These are phyloP conservation scores for Mortierella antarctica DNA, from an alignment of 192 early-diverging fungal species.

Conservation along the genomic window DNA sequence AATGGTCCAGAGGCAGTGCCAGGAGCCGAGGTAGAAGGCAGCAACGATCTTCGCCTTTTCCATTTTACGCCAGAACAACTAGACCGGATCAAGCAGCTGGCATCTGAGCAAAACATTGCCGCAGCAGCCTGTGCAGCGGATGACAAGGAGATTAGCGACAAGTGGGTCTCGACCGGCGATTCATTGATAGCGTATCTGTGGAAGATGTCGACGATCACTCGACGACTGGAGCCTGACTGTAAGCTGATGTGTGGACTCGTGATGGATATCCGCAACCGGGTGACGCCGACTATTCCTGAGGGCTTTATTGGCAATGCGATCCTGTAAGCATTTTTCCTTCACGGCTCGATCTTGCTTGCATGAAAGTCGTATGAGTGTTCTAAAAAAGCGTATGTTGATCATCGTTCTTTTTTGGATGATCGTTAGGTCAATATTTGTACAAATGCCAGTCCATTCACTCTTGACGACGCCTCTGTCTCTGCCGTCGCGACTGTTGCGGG, in stretches of 20 bases:
- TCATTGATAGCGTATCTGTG: slow-evolving; percentile 47
- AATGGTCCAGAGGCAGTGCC: not conserved
- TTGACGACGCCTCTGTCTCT: slow-evolving; percentile 47
- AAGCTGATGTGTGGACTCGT: slow-evolving; percentile 50
- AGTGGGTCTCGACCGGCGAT: slow-evolving; percentile 53
- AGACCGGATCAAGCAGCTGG: slow-evolving; percentile 44
- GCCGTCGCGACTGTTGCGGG: slow-evolving; percentile 40
- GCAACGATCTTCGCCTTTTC: slow-evolving; percentile 23
- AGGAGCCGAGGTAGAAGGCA: slow-evolving; percentile 1
- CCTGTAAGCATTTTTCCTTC: slow-evolving; percentile 21
- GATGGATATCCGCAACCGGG: slow-evolving; percentile 44
- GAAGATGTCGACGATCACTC: slow-evolving; percentile 50
- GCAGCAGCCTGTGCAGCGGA: slow-evolving; percentile 51
- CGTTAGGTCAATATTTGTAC: slow-evolving; percentile 43
- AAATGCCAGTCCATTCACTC: slow-evolving; percentile 50
- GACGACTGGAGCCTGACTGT: slow-evolving; percentile 52
- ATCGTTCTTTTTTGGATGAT: not conserved
- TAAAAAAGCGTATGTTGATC: not conserved
- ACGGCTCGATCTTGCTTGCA: not conserved
- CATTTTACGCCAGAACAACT: slow-evolving; percentile 34
- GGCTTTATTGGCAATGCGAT: slow-evolving; percentile 50
- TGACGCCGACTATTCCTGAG: slow-evolving; percentile 21
- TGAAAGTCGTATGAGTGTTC: not conserved
- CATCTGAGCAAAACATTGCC: slow-evolving; percentile 51
- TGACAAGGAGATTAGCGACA: slow-evolving; percentile 53